These are phyloP conservation scores for Taiwanofungus camphoratus DNA, from an alignment of 1,284 basidiomycete species.

Conservation along the genomic window DNA sequence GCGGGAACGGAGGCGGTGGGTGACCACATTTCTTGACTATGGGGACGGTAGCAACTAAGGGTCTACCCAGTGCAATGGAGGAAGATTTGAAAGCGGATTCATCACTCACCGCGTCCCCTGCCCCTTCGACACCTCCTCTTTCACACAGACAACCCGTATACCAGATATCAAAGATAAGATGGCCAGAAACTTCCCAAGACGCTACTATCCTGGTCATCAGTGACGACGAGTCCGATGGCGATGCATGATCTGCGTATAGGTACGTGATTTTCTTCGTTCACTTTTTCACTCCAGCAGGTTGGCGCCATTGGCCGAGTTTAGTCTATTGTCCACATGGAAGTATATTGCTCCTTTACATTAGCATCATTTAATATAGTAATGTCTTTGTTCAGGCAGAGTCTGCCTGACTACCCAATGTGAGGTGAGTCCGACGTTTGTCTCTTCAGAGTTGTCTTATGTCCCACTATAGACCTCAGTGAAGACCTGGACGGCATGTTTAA, in stretches of 20 bases:
- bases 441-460: slow-evolving; percentile 8
- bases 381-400: slow-evolving; percentile 2
- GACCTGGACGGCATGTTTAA: too few species aligned
- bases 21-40: slow-evolving; percentile 1
- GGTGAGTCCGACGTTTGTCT: slow-evolving; percentile 3
- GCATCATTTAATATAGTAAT: slow-evolving; percentile 5
- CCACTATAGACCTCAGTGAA: too few species aligned
- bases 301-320: background rate
- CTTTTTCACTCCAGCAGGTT: background rate
- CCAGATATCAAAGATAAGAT: slow-evolving; percentile 20
- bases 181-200: slow-evolving; percentile 38
- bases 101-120: slow-evolving; percentile 2
- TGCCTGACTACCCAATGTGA: slow-evolving; percentile 1
- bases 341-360: slow-evolving; percentile 6
- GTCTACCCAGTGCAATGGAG: slow-evolving; percentile 21
- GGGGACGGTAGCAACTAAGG: slow-evolving; percentile 13
- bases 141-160: background rate
- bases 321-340: slow-evolving; percentile 5
- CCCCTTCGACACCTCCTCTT: slow-evolving; percentile 6
- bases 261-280: slow-evolving; percentile 2
- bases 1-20: slow-evolving; percentile 37
- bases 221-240: slow-evolving; percentile 42
- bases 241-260: background rate
- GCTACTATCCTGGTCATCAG: slow-evolving; percentile 43
- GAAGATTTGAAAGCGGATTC: slow-evolving; percentile 13